Conservation (phyloP, 2,329 filamentous ascomycete genomes). For the Whalleya microplaca region DNA sequence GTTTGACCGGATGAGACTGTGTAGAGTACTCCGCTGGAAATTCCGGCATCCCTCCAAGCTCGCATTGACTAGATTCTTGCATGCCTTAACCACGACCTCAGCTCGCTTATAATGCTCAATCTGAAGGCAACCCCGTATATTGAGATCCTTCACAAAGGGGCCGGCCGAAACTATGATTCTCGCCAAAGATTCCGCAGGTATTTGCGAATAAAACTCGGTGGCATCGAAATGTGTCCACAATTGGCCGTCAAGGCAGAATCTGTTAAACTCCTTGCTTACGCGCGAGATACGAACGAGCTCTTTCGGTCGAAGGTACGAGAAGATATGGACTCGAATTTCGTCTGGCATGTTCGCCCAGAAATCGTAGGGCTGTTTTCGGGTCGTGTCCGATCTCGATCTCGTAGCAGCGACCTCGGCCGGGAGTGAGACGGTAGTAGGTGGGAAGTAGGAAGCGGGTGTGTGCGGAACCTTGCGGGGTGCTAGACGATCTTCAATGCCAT, state of each 20-base stretch:
- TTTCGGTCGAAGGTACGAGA: constrained; percentile 76
- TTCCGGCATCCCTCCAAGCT: constrained; percentile 90
- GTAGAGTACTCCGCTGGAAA: constrained; percentile 76
- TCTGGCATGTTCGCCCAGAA: constrained; percentile 83
- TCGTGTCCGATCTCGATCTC: constrained; percentile 35
- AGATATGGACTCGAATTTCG: constrained; percentile 79
- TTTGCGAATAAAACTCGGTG: constrained; percentile 84
- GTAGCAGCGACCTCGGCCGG: constrained; percentile 64
- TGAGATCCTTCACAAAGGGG: constrained; percentile 88
- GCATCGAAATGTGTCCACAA: constrained; percentile 86
- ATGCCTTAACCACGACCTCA: constrained; percentile 79
- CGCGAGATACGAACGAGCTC: constrained; percentile 79
- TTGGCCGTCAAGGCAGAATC: constrained; percentile 91
- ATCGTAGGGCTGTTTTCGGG: constrained; percentile 51
- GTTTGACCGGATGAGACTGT: constrained; percentile 76
- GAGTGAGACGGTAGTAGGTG: constrained; percentile 59
- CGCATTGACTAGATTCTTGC: constrained; percentile 83
- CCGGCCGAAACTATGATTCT: constrained; percentile 85
- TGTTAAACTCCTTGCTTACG: constrained; percentile 78
- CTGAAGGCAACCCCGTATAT: constrained; percentile 89
- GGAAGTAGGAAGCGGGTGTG: constrained; percentile 44
- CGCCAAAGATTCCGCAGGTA: constrained; percentile 80
- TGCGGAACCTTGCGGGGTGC: constrained; percentile 60
- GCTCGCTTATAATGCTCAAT: constrained; percentile 79
- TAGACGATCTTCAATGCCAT: constrained; percentile 51